Evolutionary conservation across 2,329 filamentous ascomycete species (phyloP), one percentile per base, ranked within the genome.

Genomic region (Colletotrichum graminicola): DNA sequence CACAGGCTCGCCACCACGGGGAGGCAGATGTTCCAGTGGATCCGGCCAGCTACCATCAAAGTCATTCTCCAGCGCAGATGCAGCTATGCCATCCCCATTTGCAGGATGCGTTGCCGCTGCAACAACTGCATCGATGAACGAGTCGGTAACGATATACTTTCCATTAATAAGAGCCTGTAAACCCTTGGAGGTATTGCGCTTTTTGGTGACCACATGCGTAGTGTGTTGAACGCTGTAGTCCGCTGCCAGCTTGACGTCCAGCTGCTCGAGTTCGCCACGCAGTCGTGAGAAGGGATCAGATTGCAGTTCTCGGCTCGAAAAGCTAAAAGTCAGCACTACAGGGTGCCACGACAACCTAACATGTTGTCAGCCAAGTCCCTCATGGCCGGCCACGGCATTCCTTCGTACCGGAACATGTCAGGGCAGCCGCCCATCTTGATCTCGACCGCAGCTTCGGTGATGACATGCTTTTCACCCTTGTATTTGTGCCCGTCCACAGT

Each of bases 191-290:
- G 94, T 95, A 79, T 98, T 99, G 59, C 96, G 89, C 81, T 97
- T 98, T 79, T 91, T 93, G 10, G 94, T 91, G 43, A 98, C 90
- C 14, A 97, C 92, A 80, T 98, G 95, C 0, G 95, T 97, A 0
- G 95, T 98, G 36, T 88, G 83, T 21, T 84, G 86, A 34, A 87
- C 83, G 32, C 93, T 83, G 79, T 94, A 98, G 5, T 94, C 91
- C 54, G 89, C 85, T 18, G 93, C 84, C 18, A 94, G 91, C 80
- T 98, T 98, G 80, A 98, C 91, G 78, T 97, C 96, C n/a, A 97
- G 86, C 55, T 91, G 89, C 78, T 97, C 94, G 23, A 98, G 88
- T 64, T 87, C 87, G 41, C 88, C 83, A 73, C 89, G 89, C 34
- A 94, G 86, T 23, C 84, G 84, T 2, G 84, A 82, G 66, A 95